Percentiles rank a stretch among this genome's conserved stretches.
Conservation (phyloP, 345 rosid species). For the Psidium friedrichsthalianum region DNA sequence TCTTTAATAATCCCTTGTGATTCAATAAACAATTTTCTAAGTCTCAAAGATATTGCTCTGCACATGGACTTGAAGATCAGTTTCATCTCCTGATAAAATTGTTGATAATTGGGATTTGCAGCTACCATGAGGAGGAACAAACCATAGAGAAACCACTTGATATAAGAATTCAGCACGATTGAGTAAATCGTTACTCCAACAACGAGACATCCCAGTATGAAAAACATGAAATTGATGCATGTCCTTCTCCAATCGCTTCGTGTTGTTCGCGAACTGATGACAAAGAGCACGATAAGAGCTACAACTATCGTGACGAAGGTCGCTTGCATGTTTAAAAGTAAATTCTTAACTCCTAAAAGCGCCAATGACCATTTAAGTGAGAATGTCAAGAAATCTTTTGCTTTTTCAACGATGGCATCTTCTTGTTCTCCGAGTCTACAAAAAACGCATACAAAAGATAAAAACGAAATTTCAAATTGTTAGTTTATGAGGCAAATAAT, state of each 20-base stretch:
- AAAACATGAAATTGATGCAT: background rate
- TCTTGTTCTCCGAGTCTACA: background rate
- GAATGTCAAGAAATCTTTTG: background rate
- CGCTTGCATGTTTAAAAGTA: background rate
- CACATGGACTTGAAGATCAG: background rate
- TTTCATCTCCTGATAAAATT: background rate
- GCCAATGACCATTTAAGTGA: background rate
- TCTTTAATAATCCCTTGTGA: background rate
- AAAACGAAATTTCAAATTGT: background rate
- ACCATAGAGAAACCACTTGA: background rate
- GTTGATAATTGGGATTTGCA: background rate
- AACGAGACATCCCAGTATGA: background rate
- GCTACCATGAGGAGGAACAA: background rate
- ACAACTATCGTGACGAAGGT: background rate
- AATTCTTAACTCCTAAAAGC: background rate
- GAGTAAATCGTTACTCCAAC: background rate
- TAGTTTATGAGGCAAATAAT: background rate
- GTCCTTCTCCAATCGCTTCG: background rate
- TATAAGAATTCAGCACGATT: background rate
- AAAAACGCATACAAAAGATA: background rate
- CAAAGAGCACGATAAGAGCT: background rate
- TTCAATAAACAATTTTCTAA: background rate
- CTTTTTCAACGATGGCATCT: background rate
- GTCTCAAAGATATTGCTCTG: background rate
- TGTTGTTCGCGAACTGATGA: background rate